phyloP scores from a whole-genome alignment of 164 flowering plant species.

The Piper betle region DNA sequence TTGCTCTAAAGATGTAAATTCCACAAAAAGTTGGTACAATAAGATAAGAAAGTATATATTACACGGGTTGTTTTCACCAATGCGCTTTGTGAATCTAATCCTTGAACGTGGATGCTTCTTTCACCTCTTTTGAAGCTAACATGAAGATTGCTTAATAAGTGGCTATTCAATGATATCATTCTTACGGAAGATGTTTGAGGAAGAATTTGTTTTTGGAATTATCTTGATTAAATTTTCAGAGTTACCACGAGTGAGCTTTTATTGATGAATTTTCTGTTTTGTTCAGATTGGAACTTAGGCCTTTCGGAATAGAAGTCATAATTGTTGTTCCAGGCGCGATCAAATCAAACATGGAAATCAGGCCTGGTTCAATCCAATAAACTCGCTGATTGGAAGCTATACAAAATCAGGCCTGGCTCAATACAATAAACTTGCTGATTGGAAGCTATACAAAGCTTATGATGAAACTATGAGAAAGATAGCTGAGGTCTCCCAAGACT shows the following conservation, averaged over 20 bases:
- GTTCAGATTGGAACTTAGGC: constrained; percentile 63
- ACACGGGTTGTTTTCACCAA: too few species aligned
- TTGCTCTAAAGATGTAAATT: not conserved
- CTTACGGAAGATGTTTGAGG: not conserved
- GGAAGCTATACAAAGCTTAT: constrained; percentile 68
- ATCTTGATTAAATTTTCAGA: not conserved
- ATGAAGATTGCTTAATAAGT: too few species aligned
- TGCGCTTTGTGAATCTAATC: too few species aligned
- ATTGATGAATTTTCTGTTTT: not conserved
- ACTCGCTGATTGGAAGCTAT: constrained; percentile 82
- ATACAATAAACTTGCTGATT: constrained; percentile 62
- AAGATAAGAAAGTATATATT: not conserved
- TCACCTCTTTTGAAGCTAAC: too few species aligned
- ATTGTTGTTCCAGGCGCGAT: constrained; percentile 79
- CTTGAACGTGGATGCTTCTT: too few species aligned
- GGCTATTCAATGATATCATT: too few species aligned
- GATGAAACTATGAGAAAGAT: constrained; percentile 43
- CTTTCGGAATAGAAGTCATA: constrained; percentile 63
- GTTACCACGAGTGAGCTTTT: not conserved
- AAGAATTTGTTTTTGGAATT: not conserved
- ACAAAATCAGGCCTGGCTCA: constrained; percentile 38
- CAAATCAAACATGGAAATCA: constrained; percentile 53
- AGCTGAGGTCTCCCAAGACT: constrained; percentile 44
- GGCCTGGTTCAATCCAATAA: constrained; percentile 33
- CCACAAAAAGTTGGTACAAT: not conserved